Evolutionary conservation across 371 early-diverging fungal genomes (phyloP).

Genomic region (Circinella umbellata): DNA sequence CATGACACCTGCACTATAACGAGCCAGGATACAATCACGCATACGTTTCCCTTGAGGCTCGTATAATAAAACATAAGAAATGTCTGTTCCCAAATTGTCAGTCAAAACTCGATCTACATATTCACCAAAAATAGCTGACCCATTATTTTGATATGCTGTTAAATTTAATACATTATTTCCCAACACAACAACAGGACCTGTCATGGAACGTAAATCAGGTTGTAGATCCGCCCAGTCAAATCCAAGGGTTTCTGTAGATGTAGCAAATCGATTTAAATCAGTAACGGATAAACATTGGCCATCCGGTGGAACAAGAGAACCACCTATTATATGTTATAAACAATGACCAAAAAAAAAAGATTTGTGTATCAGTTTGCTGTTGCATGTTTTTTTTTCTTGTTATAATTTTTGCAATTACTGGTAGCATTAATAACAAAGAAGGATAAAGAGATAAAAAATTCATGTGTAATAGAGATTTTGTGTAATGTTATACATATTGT

Average conservation of each 20-base stretch:
- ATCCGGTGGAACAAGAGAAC: constrained; percentile 30
- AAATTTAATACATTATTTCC: constrained; percentile 53
- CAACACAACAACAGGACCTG: constrained; percentile 35
- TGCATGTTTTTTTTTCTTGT: too few relatives aligned
- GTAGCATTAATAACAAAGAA: background rate
- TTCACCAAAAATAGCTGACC: constrained; percentile 29
- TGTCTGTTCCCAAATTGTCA: constrained; percentile 41
- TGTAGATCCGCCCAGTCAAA: constrained; percentile 51
- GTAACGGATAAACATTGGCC: constrained; percentile 40
- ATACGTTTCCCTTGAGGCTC: constrained; percentile 36
- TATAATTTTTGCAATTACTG: background rate
- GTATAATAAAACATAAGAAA: constrained; percentile 49
- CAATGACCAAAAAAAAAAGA: background rate
- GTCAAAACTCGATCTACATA: constrained; percentile 34
- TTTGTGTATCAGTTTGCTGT: too few relatives aligned
- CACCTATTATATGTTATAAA: constrained; percentile 20
- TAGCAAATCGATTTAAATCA: constrained; percentile 27
- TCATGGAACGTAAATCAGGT: constrained; percentile 16
- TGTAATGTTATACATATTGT: background rate
- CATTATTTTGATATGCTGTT: constrained; percentile 27
- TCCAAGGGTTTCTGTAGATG: constrained; percentile 27
- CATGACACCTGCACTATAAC: constrained; percentile 52
- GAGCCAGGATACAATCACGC: constrained; percentile 45
- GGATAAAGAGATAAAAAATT: background rate
- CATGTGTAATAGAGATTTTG: background rate